Conservation (phyloP, 495 filamentous ascomycete genomes). For the Bacidia rubella region DNA sequence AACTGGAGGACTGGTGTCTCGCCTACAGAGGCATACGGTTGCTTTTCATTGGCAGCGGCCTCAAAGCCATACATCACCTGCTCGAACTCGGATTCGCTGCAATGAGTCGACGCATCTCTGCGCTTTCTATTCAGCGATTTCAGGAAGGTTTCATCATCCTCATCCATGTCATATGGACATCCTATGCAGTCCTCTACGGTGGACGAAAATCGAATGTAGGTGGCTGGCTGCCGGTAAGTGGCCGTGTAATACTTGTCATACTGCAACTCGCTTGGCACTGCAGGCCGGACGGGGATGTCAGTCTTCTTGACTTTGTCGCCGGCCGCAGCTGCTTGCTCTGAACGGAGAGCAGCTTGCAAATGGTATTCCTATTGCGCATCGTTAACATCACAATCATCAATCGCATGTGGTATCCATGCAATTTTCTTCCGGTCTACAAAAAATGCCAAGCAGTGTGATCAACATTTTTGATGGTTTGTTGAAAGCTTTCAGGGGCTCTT, state of each 20-base stretch:
- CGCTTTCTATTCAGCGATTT: slow-evolving; percentile 70
- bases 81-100: slow-evolving; percentile 84
- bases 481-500: neutral
- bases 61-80: slow-evolving; percentile 91
- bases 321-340: slow-evolving; percentile 47
- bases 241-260: slow-evolving; percentile 83
- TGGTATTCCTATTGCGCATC: slow-evolving; percentile 71
- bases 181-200: slow-evolving; percentile 90
- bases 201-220: slow-evolving; percentile 94
- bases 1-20: slow-evolving; percentile 64
- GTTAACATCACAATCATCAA: slow-evolving; percentile 9
- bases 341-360: slow-evolving; percentile 83
- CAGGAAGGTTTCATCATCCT: slow-evolving; percentile 76
- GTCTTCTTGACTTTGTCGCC: slow-evolving; percentile 59
- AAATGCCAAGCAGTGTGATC: neutral
- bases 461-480: slow-evolving; percentile 3
- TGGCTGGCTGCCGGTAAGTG: slow-evolving; percentile 65
- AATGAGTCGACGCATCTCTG: slow-evolving; percentile 40
- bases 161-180: slow-evolving; percentile 81
- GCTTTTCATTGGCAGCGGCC: slow-evolving; percentile 61
- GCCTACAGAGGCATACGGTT: slow-evolving; percentile 81
- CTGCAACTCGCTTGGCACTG: slow-evolving; percentile 54
- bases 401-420: neutral
- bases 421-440: neutral
- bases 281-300: slow-evolving; percentile 79